phyloP scores from a whole-genome alignment of 2,329 filamentous ascomycete genomes.

The Colletotrichum sp. region DNA sequence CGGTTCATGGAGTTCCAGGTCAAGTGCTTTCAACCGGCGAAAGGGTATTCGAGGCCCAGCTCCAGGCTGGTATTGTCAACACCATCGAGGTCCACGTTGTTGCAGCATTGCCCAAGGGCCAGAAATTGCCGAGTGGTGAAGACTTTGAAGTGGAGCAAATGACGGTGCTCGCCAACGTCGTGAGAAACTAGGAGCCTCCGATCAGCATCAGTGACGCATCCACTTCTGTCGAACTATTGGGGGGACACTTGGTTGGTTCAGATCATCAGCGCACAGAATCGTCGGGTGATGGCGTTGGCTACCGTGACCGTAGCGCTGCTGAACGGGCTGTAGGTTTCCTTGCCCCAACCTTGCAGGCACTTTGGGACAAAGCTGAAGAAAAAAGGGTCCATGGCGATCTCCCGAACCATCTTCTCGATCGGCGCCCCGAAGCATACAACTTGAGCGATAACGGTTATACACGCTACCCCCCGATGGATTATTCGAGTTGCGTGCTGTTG shows the following conservation, averaged over 20 bases:
- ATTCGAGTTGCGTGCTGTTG: neutral
- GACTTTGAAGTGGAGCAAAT: conserved; percentile 81
- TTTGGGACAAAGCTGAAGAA: conserved; percentile 14
- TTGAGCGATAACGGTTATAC: neutral
- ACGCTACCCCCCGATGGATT: neutral
- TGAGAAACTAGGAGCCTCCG: conserved; percentile 44
- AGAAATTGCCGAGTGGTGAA: conserved; percentile 61
- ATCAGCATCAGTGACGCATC: neutral
- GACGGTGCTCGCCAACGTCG: conserved; percentile 76
- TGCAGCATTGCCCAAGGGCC: conserved; percentile 68
- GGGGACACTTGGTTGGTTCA: neutral
- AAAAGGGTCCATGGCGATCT: neutral
- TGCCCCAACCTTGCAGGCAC: neutral
- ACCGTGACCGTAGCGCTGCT: neutral
- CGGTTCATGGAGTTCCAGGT: conserved; percentile 54
- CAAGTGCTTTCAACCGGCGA: conserved; percentile 60
- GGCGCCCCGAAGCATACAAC: neutral
- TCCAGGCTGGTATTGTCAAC: conserved; percentile 73
- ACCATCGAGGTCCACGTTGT: conserved; percentile 80
- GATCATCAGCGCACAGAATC: neutral
- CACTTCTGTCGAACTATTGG: neutral
- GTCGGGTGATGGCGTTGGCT: neutral
- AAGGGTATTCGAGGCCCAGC: conserved; percentile 76
- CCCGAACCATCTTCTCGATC: neutral
- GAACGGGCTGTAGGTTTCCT: neutral